Conservation (phyloP, 2,329 filamentous ascomycete genomes). For the Byssoonygena ceratinophila region DNA sequence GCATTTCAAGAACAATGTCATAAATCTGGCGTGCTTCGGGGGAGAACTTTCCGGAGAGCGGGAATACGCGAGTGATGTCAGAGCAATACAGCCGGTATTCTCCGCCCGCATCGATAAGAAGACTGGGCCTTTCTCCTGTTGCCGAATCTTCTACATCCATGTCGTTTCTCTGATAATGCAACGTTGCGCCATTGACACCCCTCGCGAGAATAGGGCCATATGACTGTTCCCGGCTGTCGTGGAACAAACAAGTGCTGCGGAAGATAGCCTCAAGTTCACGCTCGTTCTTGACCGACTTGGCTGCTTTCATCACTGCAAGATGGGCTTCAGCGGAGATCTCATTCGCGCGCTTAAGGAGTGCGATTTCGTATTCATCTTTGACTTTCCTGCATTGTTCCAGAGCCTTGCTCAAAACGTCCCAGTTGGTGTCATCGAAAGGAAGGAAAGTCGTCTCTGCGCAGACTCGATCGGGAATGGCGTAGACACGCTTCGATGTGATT, state of each 20-base stretch:
- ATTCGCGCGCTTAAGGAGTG: constrained; percentile 70
- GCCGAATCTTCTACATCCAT: constrained; percentile 49
- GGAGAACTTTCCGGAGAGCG: constrained; percentile 60
- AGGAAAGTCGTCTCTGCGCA: constrained; percentile 61
- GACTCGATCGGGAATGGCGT: constrained; percentile 69
- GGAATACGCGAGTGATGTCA: constrained; percentile 82
- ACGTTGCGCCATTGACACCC: constrained; percentile 67
- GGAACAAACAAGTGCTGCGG: constrained; percentile 57
- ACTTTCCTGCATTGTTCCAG: constrained; percentile 72
- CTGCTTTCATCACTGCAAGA: constrained; percentile 54
- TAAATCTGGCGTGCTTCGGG: constrained; percentile 63
- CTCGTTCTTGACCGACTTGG: constrained; percentile 60
- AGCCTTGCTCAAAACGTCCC: constrained; percentile 51
- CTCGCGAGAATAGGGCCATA: constrained; percentile 84
- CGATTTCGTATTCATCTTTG: constrained; percentile 79
- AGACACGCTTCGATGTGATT: constrained; percentile 46
- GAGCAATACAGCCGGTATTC: constrained; percentile 80
- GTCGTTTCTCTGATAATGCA: constrained; percentile 81
- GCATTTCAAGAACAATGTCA: constrained; percentile 69
- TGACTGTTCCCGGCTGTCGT: constrained; percentile 64
- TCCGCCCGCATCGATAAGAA: constrained; percentile 78
- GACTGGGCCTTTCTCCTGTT: constrained; percentile 48
- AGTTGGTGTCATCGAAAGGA: constrained; percentile 56
- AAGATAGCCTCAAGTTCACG: constrained; percentile 74
- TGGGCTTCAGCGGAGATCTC: constrained; percentile 69